Conservation (phyloP, 176 grass and related monocot species). For the Phyllostachys edulis region DNA sequence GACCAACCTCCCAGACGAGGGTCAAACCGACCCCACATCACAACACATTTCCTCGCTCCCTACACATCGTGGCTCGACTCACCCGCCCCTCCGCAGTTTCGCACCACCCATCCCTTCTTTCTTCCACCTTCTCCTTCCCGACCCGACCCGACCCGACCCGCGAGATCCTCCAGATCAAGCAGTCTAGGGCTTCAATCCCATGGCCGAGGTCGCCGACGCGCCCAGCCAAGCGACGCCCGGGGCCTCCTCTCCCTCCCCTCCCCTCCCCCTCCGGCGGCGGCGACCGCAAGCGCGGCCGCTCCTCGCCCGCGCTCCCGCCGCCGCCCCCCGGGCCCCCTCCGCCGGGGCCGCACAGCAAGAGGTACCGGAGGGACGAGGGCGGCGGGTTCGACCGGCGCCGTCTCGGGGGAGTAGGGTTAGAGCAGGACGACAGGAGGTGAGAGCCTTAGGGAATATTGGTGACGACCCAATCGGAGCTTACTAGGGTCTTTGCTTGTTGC, state of each 20-base stretch:
- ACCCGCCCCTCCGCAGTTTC: background rate
- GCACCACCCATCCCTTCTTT: background rate
- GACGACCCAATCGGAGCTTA: constrained; percentile 5
- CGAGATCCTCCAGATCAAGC: constrained; percentile 40
- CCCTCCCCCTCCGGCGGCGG: constrained; percentile 13
- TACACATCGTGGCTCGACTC: background rate
- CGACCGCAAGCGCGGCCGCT: constrained; percentile 54
- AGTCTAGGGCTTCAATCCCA: constrained; percentile 24
- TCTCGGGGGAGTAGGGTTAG: constrained; percentile 58
- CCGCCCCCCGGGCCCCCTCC: constrained; percentile 60
- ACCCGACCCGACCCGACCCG: constrained; percentile 18
- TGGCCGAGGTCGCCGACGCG: constrained; percentile 80
- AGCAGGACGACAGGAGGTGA: constrained; percentile 63
- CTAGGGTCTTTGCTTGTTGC: background rate
- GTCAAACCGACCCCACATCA: background rate
- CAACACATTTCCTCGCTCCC: background rate
- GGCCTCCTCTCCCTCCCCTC: constrained; percentile 31
- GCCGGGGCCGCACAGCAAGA: constrained; percentile 44
- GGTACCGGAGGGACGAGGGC: constrained; percentile 58
- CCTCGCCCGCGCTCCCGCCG: constrained; percentile 56
- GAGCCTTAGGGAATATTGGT: constrained; percentile 22
- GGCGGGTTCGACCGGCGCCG: constrained; percentile 84
- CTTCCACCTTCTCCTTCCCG: background rate
- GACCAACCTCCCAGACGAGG: background rate
- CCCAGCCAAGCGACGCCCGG: constrained; percentile 18